phyloP scores from a whole-genome alignment of 169 alveolate species.

The Miamiensis avidus region DNA sequence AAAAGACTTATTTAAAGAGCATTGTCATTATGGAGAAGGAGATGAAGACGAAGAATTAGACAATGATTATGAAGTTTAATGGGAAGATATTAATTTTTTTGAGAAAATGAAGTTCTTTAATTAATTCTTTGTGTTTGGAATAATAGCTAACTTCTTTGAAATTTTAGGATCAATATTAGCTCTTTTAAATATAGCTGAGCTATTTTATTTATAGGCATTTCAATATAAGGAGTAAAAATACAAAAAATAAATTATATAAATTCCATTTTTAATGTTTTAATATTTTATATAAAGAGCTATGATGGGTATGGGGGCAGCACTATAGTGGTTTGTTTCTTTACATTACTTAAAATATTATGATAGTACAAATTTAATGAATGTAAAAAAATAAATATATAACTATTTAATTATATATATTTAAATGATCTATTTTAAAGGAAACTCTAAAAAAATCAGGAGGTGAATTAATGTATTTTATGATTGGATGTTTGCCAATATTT shows the following conservation, averaged over 20 bases:
- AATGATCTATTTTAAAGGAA: neutral
- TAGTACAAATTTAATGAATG: constrained; percentile 27
- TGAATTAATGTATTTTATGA: neutral
- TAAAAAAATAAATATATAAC: neutral
- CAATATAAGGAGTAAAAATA: neutral
- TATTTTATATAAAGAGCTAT: constrained; percentile 14
- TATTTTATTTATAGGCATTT: constrained; percentile 12
- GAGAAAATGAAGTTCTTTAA: constrained; percentile 19
- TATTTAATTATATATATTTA: constrained; percentile 27
- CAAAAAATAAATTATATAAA: constrained; percentile 10
- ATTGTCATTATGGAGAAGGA: neutral
- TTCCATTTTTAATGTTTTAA: constrained; percentile 9
- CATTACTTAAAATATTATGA: constrained; percentile 29
- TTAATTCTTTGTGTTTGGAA: constrained; percentile 23
- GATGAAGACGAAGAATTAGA: neutral
- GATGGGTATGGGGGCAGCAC: constrained; percentile 40
- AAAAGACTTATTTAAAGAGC: neutral
- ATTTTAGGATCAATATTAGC: constrained; percentile 23
- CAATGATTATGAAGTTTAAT: neutral
- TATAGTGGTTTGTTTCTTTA: constrained; percentile 34
- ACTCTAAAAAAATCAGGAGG: neutral
- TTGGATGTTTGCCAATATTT: constrained; percentile 42
- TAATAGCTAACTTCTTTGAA: constrained; percentile 26
- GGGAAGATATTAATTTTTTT: constrained; percentile 13
- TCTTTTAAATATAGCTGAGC: constrained; percentile 1